These are phyloP conservation scores for Tetracladium setigerum DNA, from an alignment of 495 filamentous ascomycete species.

Conservation along the genomic window DNA sequence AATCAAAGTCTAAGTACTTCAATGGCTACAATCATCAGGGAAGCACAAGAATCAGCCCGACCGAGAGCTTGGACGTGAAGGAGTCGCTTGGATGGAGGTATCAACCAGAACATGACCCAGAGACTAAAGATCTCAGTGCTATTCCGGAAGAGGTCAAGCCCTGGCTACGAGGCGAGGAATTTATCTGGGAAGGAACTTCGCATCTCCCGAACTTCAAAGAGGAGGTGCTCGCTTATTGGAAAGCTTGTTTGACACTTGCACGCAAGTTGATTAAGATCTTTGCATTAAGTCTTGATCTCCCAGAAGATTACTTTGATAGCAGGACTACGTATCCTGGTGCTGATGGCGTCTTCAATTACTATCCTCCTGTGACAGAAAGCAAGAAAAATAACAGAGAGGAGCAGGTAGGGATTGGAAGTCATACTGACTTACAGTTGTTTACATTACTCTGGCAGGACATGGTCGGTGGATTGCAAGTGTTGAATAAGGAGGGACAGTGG, in stretches of 20 bases:
- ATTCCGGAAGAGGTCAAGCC: too few relatives aligned
- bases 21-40: slow-evolving; percentile 17
- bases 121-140: slow-evolving; percentile 20
- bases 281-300: slow-evolving; percentile 35
- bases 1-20: slow-evolving; percentile 5
- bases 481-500: slow-evolving; percentile 40
- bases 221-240: slow-evolving; percentile 34
- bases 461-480: slow-evolving; percentile 41
- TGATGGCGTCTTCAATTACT: slow-evolving; percentile 38
- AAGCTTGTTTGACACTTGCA: slow-evolving; percentile 32
- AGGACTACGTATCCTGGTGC: slow-evolving; percentile 38
- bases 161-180: slow-evolving; percentile 28
- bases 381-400: slow-evolving; percentile 20
- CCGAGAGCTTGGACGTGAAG: not conserved
- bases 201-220: slow-evolving; percentile 34
- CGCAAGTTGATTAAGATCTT: slow-evolving; percentile 37
- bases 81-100: too few relatives aligned
- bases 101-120: slow-evolving; percentile 28
- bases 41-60: not conserved
- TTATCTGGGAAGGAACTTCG: slow-evolving; percentile 38
- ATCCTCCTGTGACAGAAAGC: slow-evolving; percentile 29
- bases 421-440: slow-evolving; percentile 47
- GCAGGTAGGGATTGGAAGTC: slow-evolving; percentile 42
- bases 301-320: slow-evolving; percentile 39
- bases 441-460: slow-evolving; percentile 48